Evolutionary conservation across 2,329 filamentous ascomycete genomes (phyloP).

Genomic region (Hortaea sp.): DNA sequence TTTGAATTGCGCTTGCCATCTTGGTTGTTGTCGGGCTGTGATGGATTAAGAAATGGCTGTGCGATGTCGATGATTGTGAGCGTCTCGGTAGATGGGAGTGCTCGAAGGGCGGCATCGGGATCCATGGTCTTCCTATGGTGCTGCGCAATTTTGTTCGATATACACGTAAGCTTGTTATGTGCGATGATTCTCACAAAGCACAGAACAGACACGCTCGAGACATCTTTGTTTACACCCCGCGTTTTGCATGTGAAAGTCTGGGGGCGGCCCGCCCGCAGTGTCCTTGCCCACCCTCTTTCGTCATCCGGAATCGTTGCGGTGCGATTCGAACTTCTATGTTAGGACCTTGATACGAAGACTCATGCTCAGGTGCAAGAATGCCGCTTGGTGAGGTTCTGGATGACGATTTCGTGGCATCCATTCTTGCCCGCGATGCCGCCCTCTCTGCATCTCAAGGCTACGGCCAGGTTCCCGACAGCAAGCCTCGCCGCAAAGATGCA

Average conservation of each 20-base stretch:
- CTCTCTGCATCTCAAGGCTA: slow-evolving; percentile 1
- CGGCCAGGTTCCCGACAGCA: slow-evolving; percentile 5
- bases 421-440: slow-evolving; percentile 60
- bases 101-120: not conserved
- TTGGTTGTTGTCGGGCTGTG: not conserved
- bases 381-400: slow-evolving; percentile 31
- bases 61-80: slow-evolving; percentile 8
- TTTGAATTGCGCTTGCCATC: slow-evolving; percentile 1
- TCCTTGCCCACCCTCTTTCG: too few species aligned
- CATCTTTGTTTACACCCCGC: too few species aligned
- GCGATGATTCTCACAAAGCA: too few species aligned
- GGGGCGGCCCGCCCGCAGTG: not conserved
- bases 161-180: too few species aligned
- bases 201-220: too few species aligned
- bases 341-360: too few species aligned
- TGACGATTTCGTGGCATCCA: slow-evolving; percentile 70
- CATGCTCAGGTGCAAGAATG: slow-evolving; percentile 1
- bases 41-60: slow-evolving; percentile 4
- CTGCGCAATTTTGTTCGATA: too few species aligned
- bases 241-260: not conserved
- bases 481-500: slow-evolving; percentile 26
- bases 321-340: too few species aligned
- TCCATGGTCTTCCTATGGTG: not conserved
- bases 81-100: not conserved
- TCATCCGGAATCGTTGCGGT: too few species aligned